Base-by-base conservation (phyloP, 495 filamentous ascomycete genomes). In the Penicillium angulare region DNA sequence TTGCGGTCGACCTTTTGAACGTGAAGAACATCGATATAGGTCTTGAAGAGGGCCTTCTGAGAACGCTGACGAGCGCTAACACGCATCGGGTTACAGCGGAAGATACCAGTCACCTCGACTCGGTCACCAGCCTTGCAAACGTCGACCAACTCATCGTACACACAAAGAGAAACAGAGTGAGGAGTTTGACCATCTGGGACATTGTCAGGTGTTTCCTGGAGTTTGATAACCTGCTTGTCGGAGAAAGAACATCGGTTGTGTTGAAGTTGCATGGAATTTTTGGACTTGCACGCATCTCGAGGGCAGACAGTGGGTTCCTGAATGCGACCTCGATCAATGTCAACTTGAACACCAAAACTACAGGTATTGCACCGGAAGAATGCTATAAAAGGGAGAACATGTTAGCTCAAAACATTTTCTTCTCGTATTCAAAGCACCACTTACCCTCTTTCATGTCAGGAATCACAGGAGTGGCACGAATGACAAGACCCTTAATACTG, bases 181-280 rank as follows among this genome's bases (percentile, higher is more conserved):
- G 93, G 93, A 17, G 93, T 77, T 69, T 99, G 93, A 21, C 93
- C 93, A 52, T 96, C 88, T 10, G 93, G 93, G 35, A 97, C 85
- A 39, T 79, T 88, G 65, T 99, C 93, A 7, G 93, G 93, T 0
- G 93, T 99, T 68, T 99, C 93, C 66, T 99, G 93, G 24, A 99
- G 79, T 70, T 97, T 97, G 77, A 99, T 96, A 49, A 97, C 90
- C 60, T 99, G 93, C 71, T 97, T 99, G 63, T 99, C 93, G 41
- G 89, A 84, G 65, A 99, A 99, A 12, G 80, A 79, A 55, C 90
- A 97, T 46, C 93, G 88, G 68, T 99, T 97, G 77, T 99, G 93
- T 10, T 97, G 77, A 52, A 99, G 91, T 63, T 97, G 90, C 95
- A 99, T 97, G 20, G 90, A 93, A 65, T 99, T 97, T 53, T 83